Conservation (phyloP, 805 yeast genomes). For the Aciculoconidium aculeatum region DNA sequence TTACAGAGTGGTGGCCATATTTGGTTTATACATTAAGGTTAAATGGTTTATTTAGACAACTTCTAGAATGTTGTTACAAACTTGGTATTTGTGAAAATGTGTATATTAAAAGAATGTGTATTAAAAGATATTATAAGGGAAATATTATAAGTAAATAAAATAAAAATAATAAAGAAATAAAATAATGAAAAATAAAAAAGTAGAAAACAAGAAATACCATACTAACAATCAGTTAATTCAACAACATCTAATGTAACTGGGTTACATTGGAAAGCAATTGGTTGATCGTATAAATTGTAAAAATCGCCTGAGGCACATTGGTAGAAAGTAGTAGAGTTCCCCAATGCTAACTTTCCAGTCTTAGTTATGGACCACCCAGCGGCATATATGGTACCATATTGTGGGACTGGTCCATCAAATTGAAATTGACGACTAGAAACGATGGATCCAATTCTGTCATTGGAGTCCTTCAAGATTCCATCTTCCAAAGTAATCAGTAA, state of each 20-base stretch:
- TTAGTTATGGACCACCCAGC: conserved; percentile 34
- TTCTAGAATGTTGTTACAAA: no score
- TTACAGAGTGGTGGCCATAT: conserved; percentile 28
- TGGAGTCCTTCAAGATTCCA: conserved; percentile 26
- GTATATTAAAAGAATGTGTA: no score
- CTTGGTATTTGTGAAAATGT: no score
- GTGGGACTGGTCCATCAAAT: conserved; percentile 38
- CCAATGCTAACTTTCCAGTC: conserved; percentile 29
- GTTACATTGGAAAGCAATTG: conserved; percentile 29
- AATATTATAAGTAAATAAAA: no score
- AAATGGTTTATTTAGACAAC: conserved; percentile 15
- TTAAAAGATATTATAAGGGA: no score
- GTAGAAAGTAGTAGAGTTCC: conserved; percentile 25
- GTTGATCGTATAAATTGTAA: conserved; percentile 31
- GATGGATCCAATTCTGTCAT: conserved; percentile 31
- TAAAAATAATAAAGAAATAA: no score
- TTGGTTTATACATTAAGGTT: conserved; percentile 20
- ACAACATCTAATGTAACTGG: conserved; percentile 34
- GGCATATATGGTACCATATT: conserved; percentile 31
- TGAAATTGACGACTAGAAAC: conserved; percentile 35
- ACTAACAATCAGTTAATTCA: conserved; percentile 26
- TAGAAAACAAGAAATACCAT: background rate
- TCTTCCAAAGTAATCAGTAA: conserved; percentile 25
- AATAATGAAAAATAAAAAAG: no score
- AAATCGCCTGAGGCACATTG: conserved; percentile 37